Conservation (phyloP, 495 filamentous ascomycete genomes). For the Articulospora tetracladia region DNA sequence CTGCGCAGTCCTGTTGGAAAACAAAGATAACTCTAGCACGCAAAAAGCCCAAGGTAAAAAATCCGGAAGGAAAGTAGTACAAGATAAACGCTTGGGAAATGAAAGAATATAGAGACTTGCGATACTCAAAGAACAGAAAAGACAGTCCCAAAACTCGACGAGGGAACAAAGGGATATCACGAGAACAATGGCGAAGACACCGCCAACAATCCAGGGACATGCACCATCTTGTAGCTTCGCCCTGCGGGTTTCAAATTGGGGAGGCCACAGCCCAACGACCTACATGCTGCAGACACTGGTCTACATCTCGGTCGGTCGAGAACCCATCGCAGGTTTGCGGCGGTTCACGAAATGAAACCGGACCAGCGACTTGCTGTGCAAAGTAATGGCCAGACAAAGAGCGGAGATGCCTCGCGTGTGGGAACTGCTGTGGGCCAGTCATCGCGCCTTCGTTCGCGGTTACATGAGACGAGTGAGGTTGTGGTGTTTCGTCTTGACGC, state of each 20-base stretch:
- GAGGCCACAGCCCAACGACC: slow-evolving; percentile 11
- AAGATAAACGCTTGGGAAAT: slow-evolving; percentile 1
- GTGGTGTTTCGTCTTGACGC: slow-evolving; percentile 18
- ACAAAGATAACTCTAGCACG: neutral
- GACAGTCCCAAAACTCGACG: slow-evolving; percentile 2
- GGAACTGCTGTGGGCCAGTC: slow-evolving; percentile 8
- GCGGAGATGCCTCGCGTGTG: neutral
- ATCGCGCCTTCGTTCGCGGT: slow-evolving; percentile 3
- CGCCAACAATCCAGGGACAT: neutral
- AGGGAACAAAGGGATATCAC: slow-evolving; percentile 8
- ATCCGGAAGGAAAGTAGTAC: slow-evolving; percentile 3
- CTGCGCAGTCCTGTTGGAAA: neutral
- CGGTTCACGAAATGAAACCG: slow-evolving; percentile 21
- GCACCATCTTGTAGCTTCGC: slow-evolving; percentile 19
- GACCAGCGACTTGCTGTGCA: slow-evolving; percentile 4
- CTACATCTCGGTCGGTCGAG: neutral
- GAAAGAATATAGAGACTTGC: too few species aligned
- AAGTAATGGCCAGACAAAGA: neutral
- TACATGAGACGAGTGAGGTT: slow-evolving; percentile 8
- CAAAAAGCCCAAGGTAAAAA: neutral
- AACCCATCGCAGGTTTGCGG: slow-evolving; percentile 10
- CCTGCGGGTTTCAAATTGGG: slow-evolving; percentile 7
- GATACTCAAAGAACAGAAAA: slow-evolving; percentile 11
- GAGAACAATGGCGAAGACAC: slow-evolving; percentile 2
- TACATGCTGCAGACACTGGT: neutral